Percentiles rank a stretch among this genome's conserved stretches.
Evolutionary conservation across 306 rosid genomes (phyloP).

Genomic region (Dicorynia guianensis): DNA sequence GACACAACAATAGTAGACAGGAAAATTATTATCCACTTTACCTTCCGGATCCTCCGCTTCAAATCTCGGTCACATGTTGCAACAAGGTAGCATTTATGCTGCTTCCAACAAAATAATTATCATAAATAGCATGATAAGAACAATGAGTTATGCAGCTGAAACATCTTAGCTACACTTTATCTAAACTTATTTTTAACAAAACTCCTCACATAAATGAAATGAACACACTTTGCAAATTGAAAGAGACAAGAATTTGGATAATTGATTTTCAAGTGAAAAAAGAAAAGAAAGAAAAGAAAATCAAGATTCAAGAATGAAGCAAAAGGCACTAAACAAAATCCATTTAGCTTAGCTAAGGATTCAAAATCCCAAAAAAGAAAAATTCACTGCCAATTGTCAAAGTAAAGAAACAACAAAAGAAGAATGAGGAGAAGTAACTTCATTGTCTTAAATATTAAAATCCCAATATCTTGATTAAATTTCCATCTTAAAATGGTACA

Average conservation of each 20-base stretch:
- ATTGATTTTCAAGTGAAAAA: background rate
- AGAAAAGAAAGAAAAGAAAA: background rate
- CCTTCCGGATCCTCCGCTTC: constrained; percentile 95
- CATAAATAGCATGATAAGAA: constrained; percentile 7
- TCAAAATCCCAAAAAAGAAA: background rate
- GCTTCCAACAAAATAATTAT: constrained; percentile 45
- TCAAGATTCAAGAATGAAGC: background rate
- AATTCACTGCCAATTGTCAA: background rate
- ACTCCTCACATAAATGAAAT: constrained; percentile 10
- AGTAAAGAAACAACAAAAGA: background rate
- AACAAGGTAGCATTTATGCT: constrained; percentile 90
- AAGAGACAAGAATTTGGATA: background rate
- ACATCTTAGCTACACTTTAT: background rate
- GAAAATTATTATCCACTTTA: constrained; percentile 18
- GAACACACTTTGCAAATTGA: background rate
- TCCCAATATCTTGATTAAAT: background rate
- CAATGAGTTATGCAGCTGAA: constrained; percentile 20
- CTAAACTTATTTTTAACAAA: constrained; percentile 11
- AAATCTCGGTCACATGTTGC: constrained; percentile 96
- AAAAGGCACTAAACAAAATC: constrained; percentile 4
- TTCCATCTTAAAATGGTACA: background rate
- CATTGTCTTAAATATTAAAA: background rate
- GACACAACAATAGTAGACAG: background rate
- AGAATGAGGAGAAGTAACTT: background rate
- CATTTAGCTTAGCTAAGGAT: constrained; percentile 13